Evolutionary conservation across 2,329 filamentous ascomycete species (phyloP).

Genomic region (Clarireedia hainanense): DNA sequence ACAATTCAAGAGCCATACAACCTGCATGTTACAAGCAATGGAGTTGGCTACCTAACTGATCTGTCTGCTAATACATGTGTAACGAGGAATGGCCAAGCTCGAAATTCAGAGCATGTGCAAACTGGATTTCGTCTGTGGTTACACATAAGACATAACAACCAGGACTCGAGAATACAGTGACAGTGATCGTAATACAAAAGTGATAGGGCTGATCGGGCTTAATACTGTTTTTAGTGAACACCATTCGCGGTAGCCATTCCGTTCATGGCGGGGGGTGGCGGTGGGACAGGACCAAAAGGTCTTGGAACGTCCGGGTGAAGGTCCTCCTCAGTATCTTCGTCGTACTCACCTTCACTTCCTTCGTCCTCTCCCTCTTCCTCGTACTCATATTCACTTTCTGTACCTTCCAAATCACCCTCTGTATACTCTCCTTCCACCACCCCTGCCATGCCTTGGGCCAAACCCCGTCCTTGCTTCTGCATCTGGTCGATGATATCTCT

Average conservation of each 20-base stretch:
- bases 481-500: slow-evolving; percentile 93
- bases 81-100: background rate
- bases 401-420: slow-evolving; percentile 43
- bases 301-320: slow-evolving; percentile 25
- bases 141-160: background rate
- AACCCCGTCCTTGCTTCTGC: slow-evolving; percentile 85
- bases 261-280: slow-evolving; percentile 24
- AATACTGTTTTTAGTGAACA: slow-evolving; percentile 1
- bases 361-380: slow-evolving; percentile 53
- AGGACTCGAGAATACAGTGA: background rate
- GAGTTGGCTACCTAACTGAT: background rate
- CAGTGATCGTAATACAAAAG: slow-evolving; percentile 6
- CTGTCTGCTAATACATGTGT: slow-evolving; percentile 5
- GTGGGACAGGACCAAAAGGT: slow-evolving; percentile 28
- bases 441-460: slow-evolving; percentile 54
- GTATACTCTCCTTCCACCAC: slow-evolving; percentile 55
- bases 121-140: background rate
- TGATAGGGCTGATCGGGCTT: background rate
- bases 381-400: slow-evolving; percentile 57
- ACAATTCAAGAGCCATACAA: background rate
- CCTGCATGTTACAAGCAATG: background rate
- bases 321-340: slow-evolving; percentile 37
- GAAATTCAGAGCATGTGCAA: background rate
- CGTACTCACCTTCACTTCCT: slow-evolving; percentile 33
- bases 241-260: slow-evolving; percentile 11